Base-by-base conservation (phyloP, 176 grass and related monocot species). In the Carex scoparia region DNA sequence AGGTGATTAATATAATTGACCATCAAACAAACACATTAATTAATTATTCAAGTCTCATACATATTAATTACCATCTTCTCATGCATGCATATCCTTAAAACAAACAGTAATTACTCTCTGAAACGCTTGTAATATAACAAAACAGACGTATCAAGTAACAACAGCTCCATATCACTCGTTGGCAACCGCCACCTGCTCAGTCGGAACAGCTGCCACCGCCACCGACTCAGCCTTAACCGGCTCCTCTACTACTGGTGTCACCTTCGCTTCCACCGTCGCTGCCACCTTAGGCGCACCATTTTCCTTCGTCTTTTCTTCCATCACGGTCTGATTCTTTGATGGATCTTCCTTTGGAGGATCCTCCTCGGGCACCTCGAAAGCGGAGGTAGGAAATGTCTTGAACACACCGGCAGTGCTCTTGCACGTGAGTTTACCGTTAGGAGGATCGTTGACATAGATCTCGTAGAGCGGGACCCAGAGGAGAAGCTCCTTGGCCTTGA, bases 401-500 rank as follows among this genome's bases (percentile, higher is more conserved):
- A 30, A 84, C 51, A 99, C 64, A 18, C 96, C 96, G 30, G 54
- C 85, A 54, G 92, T 72, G 73, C 90, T 89, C 88, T 88, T 95
- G 88, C 89, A 99, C 58, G 83, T 88, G 37, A 99, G 77, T 32
- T 99, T 95, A 3, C 81, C 93, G 9, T 89, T 83, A 3, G 83
- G 54, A 13, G 65, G 63, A 16, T 93, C 91, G n/a, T 89, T 89
- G 70, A 91, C 85, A 31, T 81, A 61, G 80, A 99, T 95, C 88
- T 99, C 96, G 30, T 94, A 89, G n/a, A 99, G 69, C 1, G 89
- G 90, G 35, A 99, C 11, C 96, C 93, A 99, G 12, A 99, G 0
- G 79, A 99, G 86, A 19, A 99, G 91, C 90, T 99, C 96, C 90
- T 92, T 99, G 81, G 89, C 94, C 88, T 99, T 99, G 69, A 99